These are phyloP conservation scores for Eimeria praecox DNA, from an alignment of 169 alveolate genomes.

Conservation along the genomic window DNA sequence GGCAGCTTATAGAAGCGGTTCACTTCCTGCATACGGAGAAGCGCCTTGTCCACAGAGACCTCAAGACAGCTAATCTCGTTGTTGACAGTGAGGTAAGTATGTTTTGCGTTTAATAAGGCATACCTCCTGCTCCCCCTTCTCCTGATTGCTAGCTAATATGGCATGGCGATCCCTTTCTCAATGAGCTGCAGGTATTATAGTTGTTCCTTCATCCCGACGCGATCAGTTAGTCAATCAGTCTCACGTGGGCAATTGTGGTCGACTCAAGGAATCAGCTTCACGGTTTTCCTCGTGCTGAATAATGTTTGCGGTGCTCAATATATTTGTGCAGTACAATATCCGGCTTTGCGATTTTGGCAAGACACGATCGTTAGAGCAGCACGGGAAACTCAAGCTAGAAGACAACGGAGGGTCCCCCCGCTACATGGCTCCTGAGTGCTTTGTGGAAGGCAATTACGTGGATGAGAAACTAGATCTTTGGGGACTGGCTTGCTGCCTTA, in stretches of 20 bases:
- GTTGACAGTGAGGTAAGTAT: constrained; percentile 84
- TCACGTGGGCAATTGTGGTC: not conserved
- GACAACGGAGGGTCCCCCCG: constrained; percentile 93
- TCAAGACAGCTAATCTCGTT: constrained; percentile 89
- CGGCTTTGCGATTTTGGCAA: constrained; percentile 91
- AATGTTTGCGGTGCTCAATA: not conserved
- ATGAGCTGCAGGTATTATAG: not conserved
- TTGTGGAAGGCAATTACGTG: constrained; percentile 86
- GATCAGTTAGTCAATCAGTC: not conserved
- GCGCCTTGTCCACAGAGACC: constrained; percentile 89
- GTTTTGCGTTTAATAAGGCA: not conserved
- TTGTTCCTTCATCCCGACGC: not conserved
- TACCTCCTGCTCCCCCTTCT: not conserved
- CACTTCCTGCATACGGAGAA: constrained; percentile 86
- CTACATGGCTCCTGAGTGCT: constrained; percentile 93
- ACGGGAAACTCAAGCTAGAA: constrained; percentile 86
- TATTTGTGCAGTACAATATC: constrained; percentile 82
- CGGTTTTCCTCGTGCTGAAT: not conserved
- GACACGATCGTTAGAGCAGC: constrained; percentile 85
- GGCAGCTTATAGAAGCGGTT: constrained; percentile 87
- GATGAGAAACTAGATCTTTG: constrained; percentile 90
- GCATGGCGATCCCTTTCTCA: not conserved
- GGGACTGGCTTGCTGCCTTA: constrained; percentile 91
- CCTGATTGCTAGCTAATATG: not conserved
- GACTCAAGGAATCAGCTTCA: not conserved